phyloP scores from a whole-genome alignment of 2,329 filamentous ascomycete species.

The Aureobasidium sp. region DNA sequence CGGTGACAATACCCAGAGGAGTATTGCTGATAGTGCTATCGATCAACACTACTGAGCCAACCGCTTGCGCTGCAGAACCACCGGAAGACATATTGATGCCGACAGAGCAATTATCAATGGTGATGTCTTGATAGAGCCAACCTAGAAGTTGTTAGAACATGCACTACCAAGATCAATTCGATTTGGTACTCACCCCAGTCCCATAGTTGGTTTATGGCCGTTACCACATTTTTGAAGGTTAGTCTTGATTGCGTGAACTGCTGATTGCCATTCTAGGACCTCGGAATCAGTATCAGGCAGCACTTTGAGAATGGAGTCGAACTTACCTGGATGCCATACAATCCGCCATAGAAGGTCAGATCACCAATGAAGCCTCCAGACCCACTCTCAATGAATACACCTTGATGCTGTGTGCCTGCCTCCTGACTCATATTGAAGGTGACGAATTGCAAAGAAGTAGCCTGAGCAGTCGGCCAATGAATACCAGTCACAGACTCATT shows the following conservation, averaged over 20 bases:
- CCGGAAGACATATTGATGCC: constrained; percentile 46
- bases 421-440: constrained; percentile 39
- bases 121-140: constrained; percentile 38
- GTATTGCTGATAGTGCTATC: constrained; percentile 49
- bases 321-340: constrained; percentile 27
- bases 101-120: constrained; percentile 45
- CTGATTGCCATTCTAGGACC: constrained; percentile 32
- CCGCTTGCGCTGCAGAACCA: constrained; percentile 35
- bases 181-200: constrained; percentile 40
- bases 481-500: constrained; percentile 37
- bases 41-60: constrained; percentile 51
- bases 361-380: constrained; percentile 43
- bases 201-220: constrained; percentile 52
- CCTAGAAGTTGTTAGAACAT: constrained; percentile 16
- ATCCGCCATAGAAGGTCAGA: constrained; percentile 38
- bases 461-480: constrained; percentile 41
- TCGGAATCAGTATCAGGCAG: neutral
- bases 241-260: constrained; percentile 50
- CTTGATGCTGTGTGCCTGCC: constrained; percentile 41
- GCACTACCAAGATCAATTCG: constrained; percentile 18
- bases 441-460: constrained; percentile 39
- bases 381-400: constrained; percentile 38
- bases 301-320: neutral
- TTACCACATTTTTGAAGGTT: constrained; percentile 44
- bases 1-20: constrained; percentile 44